Percentiles rank a stretch among this genome's conserved stretches.
phyloP scores from a whole-genome alignment of 2,329 filamentous ascomycete species.

The Aspergillus oerlinghausenensis region DNA sequence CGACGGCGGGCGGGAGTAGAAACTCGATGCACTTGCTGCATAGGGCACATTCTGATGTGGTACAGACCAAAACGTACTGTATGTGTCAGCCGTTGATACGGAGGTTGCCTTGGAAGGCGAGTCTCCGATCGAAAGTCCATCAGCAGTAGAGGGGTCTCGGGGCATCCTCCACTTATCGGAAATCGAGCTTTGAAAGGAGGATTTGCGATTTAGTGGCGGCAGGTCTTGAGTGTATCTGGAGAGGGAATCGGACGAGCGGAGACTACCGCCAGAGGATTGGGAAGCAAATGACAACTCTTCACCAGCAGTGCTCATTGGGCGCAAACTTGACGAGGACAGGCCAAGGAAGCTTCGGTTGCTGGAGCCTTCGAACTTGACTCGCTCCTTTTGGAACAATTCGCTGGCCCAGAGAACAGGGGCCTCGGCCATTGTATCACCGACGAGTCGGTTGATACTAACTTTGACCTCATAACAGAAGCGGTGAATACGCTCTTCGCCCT shows the following conservation, averaged over 20 bases:
- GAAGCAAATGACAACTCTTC: constrained; percentile 36
- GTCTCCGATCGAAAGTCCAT: constrained; percentile 57
- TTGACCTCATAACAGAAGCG: constrained; percentile 88
- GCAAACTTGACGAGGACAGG: constrained; percentile 40
- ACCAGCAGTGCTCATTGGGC: constrained; percentile 39
- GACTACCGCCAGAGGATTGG: constrained; percentile 21
- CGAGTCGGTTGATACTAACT: constrained; percentile 76
- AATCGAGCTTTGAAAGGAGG: constrained; percentile 66
- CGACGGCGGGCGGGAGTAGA: constrained; percentile 42
- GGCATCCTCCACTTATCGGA: constrained; percentile 59
- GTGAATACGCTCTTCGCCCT: constrained; percentile 90
- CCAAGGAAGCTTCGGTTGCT: constrained; percentile 33
- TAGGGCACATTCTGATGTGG: constrained; percentile 66
- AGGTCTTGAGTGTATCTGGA: constrained; percentile 31
- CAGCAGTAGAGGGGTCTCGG: constrained; percentile 56
- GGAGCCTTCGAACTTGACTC: constrained; percentile 39
- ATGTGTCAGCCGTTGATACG: constrained; percentile 66
- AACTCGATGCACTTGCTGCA: constrained; percentile 59
- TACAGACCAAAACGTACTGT: constrained; percentile 83
- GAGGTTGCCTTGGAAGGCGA: constrained; percentile 63
- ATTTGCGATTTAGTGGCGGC: constrained; percentile 48
- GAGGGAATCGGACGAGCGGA: constrained; percentile 28
- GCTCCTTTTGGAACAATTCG: constrained; percentile 75
- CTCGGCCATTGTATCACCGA: constrained; percentile 77
- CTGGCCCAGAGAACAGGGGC: constrained; percentile 90